phyloP scores from a whole-genome alignment of 202 grass and related monocot species.

The Musa balbisiana region DNA sequence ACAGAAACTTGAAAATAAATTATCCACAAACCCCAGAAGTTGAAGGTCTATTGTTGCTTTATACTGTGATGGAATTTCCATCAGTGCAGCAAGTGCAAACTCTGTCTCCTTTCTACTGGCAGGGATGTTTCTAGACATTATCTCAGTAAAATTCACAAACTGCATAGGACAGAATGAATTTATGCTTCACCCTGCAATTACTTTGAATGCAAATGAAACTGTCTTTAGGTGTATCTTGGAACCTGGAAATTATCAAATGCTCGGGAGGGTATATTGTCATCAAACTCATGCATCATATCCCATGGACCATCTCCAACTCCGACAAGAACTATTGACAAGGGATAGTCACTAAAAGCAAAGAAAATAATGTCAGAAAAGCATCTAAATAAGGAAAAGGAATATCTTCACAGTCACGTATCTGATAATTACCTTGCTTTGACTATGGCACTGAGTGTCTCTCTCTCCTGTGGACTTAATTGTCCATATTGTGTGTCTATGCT shows the following conservation, averaged over 20 bases:
- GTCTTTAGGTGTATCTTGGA: neutral
- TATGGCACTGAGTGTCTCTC: conserved; percentile 80
- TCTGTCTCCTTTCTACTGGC: conserved; percentile 69
- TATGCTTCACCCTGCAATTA: neutral
- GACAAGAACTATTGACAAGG: conserved; percentile 90
- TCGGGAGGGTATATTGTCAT: conserved; percentile 97
- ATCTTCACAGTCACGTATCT: too few relatives aligned
- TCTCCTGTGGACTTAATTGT: conserved; percentile 83
- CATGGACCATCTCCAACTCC: conserved; percentile 97
- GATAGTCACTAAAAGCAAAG: conserved; percentile 55
- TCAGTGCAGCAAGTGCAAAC: conserved; percentile 86
- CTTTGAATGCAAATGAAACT: neutral
- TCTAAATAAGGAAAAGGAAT: too few relatives aligned
- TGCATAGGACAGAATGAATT: conserved; percentile 17
- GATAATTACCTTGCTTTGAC: conserved; percentile 80
- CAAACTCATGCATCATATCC: conserved; percentile 97
- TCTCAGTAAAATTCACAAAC: conserved; percentile 94
- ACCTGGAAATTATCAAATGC: conserved; percentile 98
- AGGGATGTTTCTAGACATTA: conserved; percentile 73
- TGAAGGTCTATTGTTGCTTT: conserved; percentile 86
- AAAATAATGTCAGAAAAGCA: neutral
- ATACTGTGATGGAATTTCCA: conserved; percentile 96
- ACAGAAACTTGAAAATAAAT: conserved; percentile 15
- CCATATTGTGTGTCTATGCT: conserved; percentile 88
- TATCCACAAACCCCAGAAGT: conserved; percentile 62